Evolutionary conservation across 1,284 basidiomycete species (phyloP).

Genomic region (Vanrija sp.): DNA sequence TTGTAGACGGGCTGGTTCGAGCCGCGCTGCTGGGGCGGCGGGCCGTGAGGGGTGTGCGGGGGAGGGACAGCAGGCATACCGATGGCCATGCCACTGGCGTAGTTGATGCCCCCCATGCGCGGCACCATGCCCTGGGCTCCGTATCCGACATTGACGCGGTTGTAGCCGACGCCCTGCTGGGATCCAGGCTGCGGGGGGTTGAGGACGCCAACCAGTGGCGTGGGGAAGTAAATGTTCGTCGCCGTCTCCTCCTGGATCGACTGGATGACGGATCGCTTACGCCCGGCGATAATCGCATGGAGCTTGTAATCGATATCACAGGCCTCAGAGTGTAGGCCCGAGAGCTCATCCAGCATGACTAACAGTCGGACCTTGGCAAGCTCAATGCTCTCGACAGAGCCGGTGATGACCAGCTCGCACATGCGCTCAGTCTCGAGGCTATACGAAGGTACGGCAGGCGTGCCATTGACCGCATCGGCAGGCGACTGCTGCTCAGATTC

Average conservation of each 20-base stretch:
- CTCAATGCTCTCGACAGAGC: slow-evolving; percentile 80
- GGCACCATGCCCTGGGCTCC: slow-evolving; percentile 19
- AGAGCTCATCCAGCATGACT: slow-evolving; percentile 91
- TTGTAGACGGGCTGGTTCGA: slow-evolving; percentile 35
- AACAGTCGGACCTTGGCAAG: slow-evolving; percentile 83
- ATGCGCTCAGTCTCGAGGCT: slow-evolving; percentile 90
- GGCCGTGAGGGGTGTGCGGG: slow-evolving; percentile 17
- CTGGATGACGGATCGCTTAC: slow-evolving; percentile 83
- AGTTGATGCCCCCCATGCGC: slow-evolving; percentile 26
- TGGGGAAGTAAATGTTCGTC: slow-evolving; percentile 93
- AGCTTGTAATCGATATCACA: slow-evolving; percentile 95
- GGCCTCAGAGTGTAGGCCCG: slow-evolving; percentile 81
- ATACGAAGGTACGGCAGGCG: slow-evolving; percentile 34
- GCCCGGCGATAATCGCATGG: slow-evolving; percentile 85
- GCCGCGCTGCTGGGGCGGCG: slow-evolving; percentile 15
- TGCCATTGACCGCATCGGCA: not conserved
- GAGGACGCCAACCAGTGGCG: slow-evolving; percentile 80
- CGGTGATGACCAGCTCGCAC: slow-evolving; percentile 87
- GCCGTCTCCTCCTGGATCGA: slow-evolving; percentile 95
- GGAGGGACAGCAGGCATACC: slow-evolving; percentile 18
- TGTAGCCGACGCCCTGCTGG: slow-evolving; percentile 34
- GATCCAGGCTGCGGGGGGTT: slow-evolving; percentile 36
- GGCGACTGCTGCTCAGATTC: slow-evolving; percentile 6
- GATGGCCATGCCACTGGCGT: slow-evolving; percentile 16
- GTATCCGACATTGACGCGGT: slow-evolving; percentile 20